Evolutionary conservation across 2,329 filamentous ascomycete species (phyloP).

Genomic region (Neonectria punicea): DNA sequence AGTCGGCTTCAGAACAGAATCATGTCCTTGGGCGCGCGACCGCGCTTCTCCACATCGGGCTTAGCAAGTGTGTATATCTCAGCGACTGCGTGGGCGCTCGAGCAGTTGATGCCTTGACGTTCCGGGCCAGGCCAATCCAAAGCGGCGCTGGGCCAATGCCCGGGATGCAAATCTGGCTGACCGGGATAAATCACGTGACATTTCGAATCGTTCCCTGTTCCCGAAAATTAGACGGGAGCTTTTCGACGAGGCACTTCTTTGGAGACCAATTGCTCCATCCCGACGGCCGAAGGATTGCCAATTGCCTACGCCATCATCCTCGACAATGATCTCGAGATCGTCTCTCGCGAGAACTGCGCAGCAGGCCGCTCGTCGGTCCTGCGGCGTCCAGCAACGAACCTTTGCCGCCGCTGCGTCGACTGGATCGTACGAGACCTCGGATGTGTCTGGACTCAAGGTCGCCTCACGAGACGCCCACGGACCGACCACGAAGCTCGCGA

Average conservation of each 20-base stretch:
- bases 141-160: slow-evolving; percentile 40
- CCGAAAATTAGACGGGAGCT: slow-evolving; percentile 59
- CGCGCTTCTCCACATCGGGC: not conserved
- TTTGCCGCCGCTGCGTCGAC: slow-evolving; percentile 71
- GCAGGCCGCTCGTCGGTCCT: slow-evolving; percentile 66
- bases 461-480: slow-evolving; percentile 90
- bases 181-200: slow-evolving; percentile 51
- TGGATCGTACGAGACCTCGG: slow-evolving; percentile 87
- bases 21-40: not conserved
- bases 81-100: not conserved
- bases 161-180: slow-evolving; percentile 43
- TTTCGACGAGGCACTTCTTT: slow-evolving; percentile 56
- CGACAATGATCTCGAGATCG: slow-evolving; percentile 72
- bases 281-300: slow-evolving; percentile 59
- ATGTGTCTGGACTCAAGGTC: slow-evolving; percentile 89
- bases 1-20: not conserved
- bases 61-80: not conserved
- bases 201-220: slow-evolving; percentile 39
- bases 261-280: slow-evolving; percentile 51
- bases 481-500: slow-evolving; percentile 87
- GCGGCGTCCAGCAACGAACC: slow-evolving; percentile 66
- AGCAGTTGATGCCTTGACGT: slow-evolving; percentile 9
- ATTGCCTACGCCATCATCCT: slow-evolving; percentile 66
- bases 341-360: slow-evolving; percentile 68
- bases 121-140: slow-evolving; percentile 27